These are phyloP conservation scores for Dictyostelium discoideum DNA, from an alignment of 78 protist species.

Conservation along the genomic window DNA sequence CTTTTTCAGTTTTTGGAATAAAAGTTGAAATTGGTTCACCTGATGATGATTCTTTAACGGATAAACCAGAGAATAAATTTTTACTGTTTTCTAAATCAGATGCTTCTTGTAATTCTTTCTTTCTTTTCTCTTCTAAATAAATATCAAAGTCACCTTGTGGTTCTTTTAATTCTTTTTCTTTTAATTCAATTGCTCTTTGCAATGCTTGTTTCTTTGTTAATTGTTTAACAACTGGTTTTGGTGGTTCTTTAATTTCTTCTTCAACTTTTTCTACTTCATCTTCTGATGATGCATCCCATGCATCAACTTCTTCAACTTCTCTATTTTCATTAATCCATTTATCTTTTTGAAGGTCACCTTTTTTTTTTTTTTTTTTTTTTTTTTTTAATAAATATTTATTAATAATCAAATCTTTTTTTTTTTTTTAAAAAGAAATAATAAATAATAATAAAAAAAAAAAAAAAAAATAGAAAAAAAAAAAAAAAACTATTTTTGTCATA, in stretches of 20 bases:
- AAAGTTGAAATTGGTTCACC: background rate
- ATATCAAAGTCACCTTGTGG: constrained; percentile 30
- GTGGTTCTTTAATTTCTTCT: background rate
- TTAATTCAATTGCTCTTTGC: constrained; percentile 30
- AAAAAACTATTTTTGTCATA: no score
- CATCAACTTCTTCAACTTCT: constrained; percentile 38
- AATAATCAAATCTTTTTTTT: no score
- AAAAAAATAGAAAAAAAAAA: background rate
- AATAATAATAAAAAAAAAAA: background rate
- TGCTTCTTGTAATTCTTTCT: constrained; percentile 67
- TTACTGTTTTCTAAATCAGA: constrained; percentile 36
- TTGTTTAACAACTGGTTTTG: constrained; percentile 38
- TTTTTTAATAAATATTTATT: no score
- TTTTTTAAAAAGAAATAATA: background rate
- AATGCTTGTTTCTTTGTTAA: constrained; percentile 35
- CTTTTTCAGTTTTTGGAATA: constrained; percentile 54
- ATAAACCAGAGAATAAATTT: constrained; percentile 8
- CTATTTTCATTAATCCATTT: constrained; percentile 28
- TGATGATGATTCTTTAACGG: background rate
- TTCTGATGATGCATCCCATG: constrained; percentile 8
- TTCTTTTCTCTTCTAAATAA: constrained; percentile 45
- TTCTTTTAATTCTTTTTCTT: constrained; percentile 28
- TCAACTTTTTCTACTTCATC: background rate
- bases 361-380: background rate
- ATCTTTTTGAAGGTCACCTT: background rate